Base-by-base conservation (phyloP, 176 grass and related monocot species). In the Areca catechu region DNA sequence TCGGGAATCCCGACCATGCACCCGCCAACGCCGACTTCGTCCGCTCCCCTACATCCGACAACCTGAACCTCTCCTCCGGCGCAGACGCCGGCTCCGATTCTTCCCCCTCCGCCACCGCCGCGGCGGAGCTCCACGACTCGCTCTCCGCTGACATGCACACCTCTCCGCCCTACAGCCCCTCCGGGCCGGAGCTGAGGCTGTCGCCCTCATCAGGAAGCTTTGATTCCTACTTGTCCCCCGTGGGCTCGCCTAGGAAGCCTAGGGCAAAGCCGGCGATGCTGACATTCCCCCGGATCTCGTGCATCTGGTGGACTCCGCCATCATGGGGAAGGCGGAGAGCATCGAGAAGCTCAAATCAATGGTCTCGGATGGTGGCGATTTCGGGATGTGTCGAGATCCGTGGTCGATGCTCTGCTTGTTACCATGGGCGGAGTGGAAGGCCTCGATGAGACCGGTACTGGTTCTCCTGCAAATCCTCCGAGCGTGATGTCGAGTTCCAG, bases 351-450 rank as follows among this genome's bases (percentile, higher is more conserved):
- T 97, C 54, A 59, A 24, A 50, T 68, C 57, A 19, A 60, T 97
- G 77, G 77, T 75, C 19, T 80, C 80, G 2, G 48, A 7, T 4
- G 66, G 48, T 19, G 66, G 72, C 20, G 79, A 75, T 24, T 70
- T 69, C 60, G 83, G 72, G 79, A 76, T 56, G 60, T 88, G 47
- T 75, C 83, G 19, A 74, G 82, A 76, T 69, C 78, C 15, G 75
- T 91, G 22, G 86, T 97, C 14, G 86, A 97, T 17, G 83, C 82
- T 65, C 83, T 97, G 68, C 86, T 97, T 5, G 64, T 57, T 19
- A 82, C 86, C 56, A 97, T 97, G 86, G 83, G 92, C 27, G 83
- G 86, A 43, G 76, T 85, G 2, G 87, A 97, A 71, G 83, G 83
- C 24, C 60, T 82, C 4, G 83, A 82, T 59, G 71, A 88, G 54